A percentile compares a stretch with the other conserved stretches of the same genome.
Conservation (phyloP, 2,329 filamentous ascomycete species). For the Xylaria sp. region DNA sequence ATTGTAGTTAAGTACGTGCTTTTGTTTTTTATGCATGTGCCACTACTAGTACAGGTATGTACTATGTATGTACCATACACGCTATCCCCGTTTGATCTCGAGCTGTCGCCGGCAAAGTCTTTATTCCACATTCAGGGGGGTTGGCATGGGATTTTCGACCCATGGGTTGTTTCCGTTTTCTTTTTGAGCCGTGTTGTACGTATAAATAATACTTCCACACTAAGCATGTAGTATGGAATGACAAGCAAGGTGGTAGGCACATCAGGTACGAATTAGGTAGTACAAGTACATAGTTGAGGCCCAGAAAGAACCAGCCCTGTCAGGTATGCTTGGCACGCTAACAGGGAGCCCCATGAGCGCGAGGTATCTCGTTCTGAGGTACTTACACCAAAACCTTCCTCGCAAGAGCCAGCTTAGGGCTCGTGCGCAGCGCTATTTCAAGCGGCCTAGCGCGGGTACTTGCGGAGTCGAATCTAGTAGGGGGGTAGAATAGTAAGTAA, state of each 20-base stretch:
- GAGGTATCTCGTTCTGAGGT: too few species aligned
- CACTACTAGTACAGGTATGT: neutral
- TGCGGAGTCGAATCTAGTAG: too few species aligned
- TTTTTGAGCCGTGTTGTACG: neutral
- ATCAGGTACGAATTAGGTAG: too few species aligned
- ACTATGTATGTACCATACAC: neutral
- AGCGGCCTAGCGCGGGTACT: too few species aligned
- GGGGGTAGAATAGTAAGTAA: too few species aligned
- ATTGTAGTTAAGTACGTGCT: conserved; percentile 1
- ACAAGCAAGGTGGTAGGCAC: neutral
- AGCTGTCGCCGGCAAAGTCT: conserved; percentile 2
- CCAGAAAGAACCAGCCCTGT: too few species aligned
- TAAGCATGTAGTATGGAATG: neutral
- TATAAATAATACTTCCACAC: neutral
- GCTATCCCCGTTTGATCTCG: neutral
- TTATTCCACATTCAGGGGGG: conserved; percentile 4
- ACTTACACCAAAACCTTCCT: too few species aligned
- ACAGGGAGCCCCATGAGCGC: too few species aligned
- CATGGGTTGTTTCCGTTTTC: neutral
- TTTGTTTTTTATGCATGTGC: conserved; percentile 16
- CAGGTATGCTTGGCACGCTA: too few species aligned
- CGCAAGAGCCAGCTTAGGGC: too few species aligned
- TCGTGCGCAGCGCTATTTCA: too few species aligned
- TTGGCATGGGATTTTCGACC: neutral
- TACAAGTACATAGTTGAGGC: too few species aligned